Conservation (phyloP, 2,329 filamentous ascomycete species). For the Phaeophleospora eucalypticola region DNA sequence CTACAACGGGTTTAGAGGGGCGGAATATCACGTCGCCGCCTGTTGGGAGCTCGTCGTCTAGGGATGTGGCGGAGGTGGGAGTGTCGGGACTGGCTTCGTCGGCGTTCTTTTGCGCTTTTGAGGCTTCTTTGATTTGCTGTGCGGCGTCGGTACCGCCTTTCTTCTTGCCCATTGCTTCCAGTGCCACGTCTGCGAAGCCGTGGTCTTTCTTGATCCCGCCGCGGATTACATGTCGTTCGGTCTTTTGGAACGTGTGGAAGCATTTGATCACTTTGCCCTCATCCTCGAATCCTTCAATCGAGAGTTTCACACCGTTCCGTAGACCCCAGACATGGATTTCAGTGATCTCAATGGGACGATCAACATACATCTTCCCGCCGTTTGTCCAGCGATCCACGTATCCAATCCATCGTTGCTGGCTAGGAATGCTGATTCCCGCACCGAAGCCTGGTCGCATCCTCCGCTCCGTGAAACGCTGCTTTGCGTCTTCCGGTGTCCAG, state of each 20-base stretch:
- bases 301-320: constrained; percentile 79
- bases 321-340: constrained; percentile 90
- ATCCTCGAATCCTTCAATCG: constrained; percentile 80
- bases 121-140: constrained; percentile 17
- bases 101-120: constrained; percentile 16
- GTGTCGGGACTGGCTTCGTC: constrained; percentile 9
- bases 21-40: constrained; percentile 75
- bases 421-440: constrained; percentile 85
- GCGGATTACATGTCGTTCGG: constrained; percentile 65
- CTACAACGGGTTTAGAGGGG: constrained; percentile 61
- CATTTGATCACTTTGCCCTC: constrained; percentile 81
- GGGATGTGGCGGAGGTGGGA: constrained; percentile 7
- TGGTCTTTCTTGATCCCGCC: constrained; percentile 45
- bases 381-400: constrained; percentile 88
- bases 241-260: constrained; percentile 73
- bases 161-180: constrained; percentile 40
- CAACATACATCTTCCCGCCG: constrained; percentile 65
- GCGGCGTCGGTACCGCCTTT: constrained; percentile 19
- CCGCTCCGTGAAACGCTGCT: constrained; percentile 69
- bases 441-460: constrained; percentile 89
- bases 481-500: constrained; percentile 61
- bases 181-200: constrained; percentile 43
- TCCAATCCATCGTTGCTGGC: constrained; percentile 78
- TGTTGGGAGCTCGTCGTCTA: constrained; percentile 39
- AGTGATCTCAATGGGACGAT: constrained; percentile 75